Conservation (phyloP, 192 early-diverging fungal species). For the Coemansia sp. region DNA sequence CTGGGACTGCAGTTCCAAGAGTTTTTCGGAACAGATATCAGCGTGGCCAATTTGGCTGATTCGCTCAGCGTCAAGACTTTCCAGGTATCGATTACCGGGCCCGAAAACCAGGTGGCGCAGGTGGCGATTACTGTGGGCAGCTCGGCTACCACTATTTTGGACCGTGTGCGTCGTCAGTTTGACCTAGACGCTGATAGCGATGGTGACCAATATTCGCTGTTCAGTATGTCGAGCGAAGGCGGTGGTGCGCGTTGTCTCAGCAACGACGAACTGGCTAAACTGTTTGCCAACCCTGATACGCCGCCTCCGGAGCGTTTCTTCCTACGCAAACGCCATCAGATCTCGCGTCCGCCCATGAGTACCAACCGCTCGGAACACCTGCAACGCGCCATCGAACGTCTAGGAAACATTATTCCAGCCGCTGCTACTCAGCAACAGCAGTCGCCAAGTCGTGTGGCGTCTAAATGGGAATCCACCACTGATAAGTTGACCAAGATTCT, state of each 20-base stretch:
- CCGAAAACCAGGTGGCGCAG: constrained; percentile 74
- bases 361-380: constrained; percentile 45
- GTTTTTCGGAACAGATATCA: constrained; percentile 53
- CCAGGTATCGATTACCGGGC: constrained; percentile 77
- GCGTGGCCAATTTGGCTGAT: constrained; percentile 50
- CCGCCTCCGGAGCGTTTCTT: constrained; percentile 71
- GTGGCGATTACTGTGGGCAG: constrained; percentile 73
- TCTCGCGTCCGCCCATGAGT: constrained; percentile 45
- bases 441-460: constrained; percentile 15
- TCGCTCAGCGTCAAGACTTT: constrained; percentile 52
- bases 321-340: constrained; percentile 68
- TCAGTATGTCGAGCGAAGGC: constrained; percentile 68
- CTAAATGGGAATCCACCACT: constrained; percentile 43
- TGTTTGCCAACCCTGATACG: constrained; percentile 69
- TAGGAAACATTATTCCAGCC: constrained; percentile 42
- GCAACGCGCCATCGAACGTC: constrained; percentile 43
- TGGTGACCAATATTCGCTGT: constrained; percentile 70
- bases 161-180: constrained; percentile 78
- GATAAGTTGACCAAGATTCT: constrained; percentile 77
- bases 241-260: constrained; percentile 68
- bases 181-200: constrained; percentile 67
- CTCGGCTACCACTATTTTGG: constrained; percentile 69
- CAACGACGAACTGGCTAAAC: constrained; percentile 76
- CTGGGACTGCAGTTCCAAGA: constrained; percentile 53
- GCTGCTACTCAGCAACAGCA: constrained; percentile 13